Percentiles rank a stretch among this genome's conserved stretches.
Evolutionary conservation across 257 asterid genomes (phyloP).

Genomic region (Nicotiana otophora): DNA sequence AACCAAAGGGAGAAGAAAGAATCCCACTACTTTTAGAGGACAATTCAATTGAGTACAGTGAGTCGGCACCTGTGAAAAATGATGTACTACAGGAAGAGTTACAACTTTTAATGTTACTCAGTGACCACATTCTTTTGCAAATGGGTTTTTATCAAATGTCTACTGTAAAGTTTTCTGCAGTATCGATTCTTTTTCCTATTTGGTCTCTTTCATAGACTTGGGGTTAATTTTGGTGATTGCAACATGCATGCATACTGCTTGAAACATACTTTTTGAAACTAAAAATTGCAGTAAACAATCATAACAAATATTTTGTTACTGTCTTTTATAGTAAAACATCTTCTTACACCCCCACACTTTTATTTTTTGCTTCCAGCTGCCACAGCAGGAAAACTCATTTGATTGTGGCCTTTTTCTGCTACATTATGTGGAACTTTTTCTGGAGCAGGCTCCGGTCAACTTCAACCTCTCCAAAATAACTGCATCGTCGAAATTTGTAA

Average conservation of each 20-base stretch:
- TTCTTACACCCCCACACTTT: background rate
- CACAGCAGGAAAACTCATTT: constrained; percentile 81
- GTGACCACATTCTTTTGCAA: background rate
- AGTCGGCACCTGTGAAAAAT: background rate
- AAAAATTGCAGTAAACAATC: background rate
- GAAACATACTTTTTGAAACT: background rate
- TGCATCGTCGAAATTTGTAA: constrained; percentile 43
- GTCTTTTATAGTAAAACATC: background rate
- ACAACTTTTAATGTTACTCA: background rate
- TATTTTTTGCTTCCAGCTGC: constrained; percentile 47
- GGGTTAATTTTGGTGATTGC: background rate
- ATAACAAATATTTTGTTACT: background rate
- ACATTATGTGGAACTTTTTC: constrained; percentile 72
- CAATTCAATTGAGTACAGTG: background rate
- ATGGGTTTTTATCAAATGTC: background rate
- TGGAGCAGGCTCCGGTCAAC: constrained; percentile 47
- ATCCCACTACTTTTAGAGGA: background rate
- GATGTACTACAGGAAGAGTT: background rate
- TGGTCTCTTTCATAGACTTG: constrained; percentile 1
- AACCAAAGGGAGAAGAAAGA: background rate
- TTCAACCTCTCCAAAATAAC: constrained; percentile 18
- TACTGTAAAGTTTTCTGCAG: background rate
- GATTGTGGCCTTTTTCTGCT: constrained; percentile 97
- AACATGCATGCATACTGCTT: background rate
- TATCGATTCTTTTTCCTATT: background rate